Evolutionary conservation across 441 rosid genomes (phyloP).

Genomic region (Lepidium campestre): DNA sequence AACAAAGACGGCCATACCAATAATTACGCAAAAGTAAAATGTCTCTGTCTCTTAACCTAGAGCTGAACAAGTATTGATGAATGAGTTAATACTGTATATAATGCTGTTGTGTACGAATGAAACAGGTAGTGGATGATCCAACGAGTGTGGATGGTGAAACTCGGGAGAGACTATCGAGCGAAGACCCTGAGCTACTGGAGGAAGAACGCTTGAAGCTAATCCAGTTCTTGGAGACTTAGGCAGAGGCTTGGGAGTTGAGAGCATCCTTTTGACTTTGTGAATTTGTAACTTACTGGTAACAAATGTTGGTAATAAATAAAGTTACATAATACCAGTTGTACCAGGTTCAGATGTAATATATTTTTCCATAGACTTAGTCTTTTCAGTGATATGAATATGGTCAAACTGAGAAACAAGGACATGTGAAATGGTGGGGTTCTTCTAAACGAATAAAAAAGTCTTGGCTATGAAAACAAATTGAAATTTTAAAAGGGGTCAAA

Average conservation of each 20-base stretch:
- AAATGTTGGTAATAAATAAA: conserved; percentile 10
- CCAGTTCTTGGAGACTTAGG: conserved; percentile 54
- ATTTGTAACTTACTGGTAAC: conserved; percentile 7
- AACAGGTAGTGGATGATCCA: conserved; percentile 49
- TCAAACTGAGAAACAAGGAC: not conserved
- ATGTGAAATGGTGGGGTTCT: not conserved
- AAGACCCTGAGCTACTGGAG: conserved; percentile 56
- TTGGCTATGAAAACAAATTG: not conserved
- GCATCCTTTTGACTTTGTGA: not conserved
- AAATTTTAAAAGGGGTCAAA: not conserved
- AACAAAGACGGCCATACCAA: conserved; percentile 82
- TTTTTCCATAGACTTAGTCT: not conserved
- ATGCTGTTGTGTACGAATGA: conserved; percentile 3
- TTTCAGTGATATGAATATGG: not conserved
- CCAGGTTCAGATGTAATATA: not conserved
- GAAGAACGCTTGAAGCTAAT: conserved; percentile 53
- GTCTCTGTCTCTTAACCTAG: conserved; percentile 1
- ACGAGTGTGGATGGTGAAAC: conserved; percentile 35
- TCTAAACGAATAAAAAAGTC: not conserved
- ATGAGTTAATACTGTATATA: not conserved
- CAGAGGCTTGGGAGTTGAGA: conserved; percentile 29
- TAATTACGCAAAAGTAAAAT: conserved; percentile 62
- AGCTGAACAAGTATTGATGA: not conserved
- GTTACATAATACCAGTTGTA: not conserved
- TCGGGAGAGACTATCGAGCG: conserved; percentile 46